These are phyloP conservation scores for Imleria badia DNA, from an alignment of 768 basidiomycete species.

Conservation along the genomic window DNA sequence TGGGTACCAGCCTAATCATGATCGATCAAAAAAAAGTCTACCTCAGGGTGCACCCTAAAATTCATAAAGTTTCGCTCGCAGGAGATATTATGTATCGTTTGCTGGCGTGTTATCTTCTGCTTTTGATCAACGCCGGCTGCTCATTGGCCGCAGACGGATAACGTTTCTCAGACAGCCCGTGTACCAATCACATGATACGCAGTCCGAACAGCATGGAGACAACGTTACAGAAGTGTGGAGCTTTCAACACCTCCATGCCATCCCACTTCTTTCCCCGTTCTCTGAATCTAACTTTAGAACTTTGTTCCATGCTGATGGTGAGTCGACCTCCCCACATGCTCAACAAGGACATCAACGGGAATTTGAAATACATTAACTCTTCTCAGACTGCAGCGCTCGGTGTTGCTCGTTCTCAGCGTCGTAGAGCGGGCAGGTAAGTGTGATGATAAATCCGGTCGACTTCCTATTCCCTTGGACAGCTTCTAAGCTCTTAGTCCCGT, in stretches of 20 bases:
- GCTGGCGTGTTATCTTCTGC: conserved; percentile 21
- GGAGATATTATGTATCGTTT: conserved; percentile 32
- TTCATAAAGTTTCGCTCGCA: conserved; percentile 23
- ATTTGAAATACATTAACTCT: conserved; percentile 36
- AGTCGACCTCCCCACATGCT: conserved; percentile 10
- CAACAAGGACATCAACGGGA: background rate
- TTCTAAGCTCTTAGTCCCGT: background rate
- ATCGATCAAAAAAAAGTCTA: conserved; percentile 12
- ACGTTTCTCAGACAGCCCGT: conserved; percentile 19
- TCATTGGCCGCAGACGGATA: conserved; percentile 16
- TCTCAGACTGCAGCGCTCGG: conserved; percentile 2
- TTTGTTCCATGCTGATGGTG: conserved; percentile 7
- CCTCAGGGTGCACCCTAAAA: conserved; percentile 35
- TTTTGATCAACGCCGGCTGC: conserved; percentile 23
- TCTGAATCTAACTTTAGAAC: conserved; percentile 10
- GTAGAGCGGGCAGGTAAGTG: background rate
- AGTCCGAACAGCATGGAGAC: conserved; percentile 19
- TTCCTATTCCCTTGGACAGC: background rate
- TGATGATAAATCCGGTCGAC: background rate
- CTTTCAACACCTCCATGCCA: conserved; percentile 3
- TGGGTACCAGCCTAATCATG: conserved; percentile 11
- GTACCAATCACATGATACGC: conserved; percentile 6
- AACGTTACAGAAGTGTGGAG: conserved; percentile 26
- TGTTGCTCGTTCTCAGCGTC: background rate
- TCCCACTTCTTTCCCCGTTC: conserved; percentile 1